Conservation (phyloP, 306 rosid genomes). For the Clitoria ternatea region DNA sequence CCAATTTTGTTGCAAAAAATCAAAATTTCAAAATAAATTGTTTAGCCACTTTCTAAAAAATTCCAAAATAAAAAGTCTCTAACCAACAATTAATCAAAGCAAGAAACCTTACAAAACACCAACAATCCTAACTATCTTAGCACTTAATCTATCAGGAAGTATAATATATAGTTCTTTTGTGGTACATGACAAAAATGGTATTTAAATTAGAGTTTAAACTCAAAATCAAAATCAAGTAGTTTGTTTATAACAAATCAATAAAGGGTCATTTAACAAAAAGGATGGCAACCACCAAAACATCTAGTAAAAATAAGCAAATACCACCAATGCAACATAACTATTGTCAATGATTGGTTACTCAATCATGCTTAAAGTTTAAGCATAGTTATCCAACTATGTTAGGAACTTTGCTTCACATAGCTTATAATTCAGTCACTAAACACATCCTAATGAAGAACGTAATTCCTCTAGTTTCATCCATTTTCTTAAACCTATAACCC, state of each 20-base stretch:
- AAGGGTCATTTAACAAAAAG: neutral
- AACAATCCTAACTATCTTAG: too few relatives aligned
- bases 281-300: neutral
- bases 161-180: too few relatives aligned
- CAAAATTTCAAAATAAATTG: too few relatives aligned
- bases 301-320: neutral
- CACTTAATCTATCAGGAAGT: too few relatives aligned
- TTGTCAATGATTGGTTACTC: neutral
- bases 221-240: neutral
- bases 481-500: neutral
- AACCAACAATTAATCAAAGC: too few relatives aligned
- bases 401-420: constrained; percentile 1
- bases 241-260: neutral
- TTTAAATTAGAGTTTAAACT: too few relatives aligned
- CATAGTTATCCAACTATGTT: neutral
- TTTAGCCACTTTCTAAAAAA: too few relatives aligned
- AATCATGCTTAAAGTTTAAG: constrained; percentile 17
- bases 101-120: too few relatives aligned
- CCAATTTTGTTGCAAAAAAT: too few relatives aligned
- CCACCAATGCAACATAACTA: neutral
- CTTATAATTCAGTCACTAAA: neutral
- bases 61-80: too few relatives aligned
- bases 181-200: too few relatives aligned
- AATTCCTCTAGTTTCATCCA: neutral
- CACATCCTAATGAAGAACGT: neutral